phyloP scores from a whole-genome alignment of 2,329 filamentous ascomycete species.

The Fusarium proliferatum region DNA sequence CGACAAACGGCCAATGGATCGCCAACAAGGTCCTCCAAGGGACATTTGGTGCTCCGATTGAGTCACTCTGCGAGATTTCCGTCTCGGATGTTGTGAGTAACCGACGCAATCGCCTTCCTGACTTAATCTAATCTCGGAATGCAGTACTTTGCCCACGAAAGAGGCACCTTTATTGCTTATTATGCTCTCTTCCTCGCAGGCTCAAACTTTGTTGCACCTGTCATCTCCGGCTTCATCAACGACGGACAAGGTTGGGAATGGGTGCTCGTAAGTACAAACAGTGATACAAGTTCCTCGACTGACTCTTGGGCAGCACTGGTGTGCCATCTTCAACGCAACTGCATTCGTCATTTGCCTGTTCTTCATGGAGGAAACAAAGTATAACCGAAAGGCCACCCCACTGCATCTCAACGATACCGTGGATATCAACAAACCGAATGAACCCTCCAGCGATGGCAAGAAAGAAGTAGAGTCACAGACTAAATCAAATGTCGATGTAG shows the following conservation, averaged over 20 bases:
- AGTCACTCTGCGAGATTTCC: background rate
- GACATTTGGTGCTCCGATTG: background rate
- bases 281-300: fast-evolving
- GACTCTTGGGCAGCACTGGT: background rate
- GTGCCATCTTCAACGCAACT: background rate
- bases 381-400: background rate
- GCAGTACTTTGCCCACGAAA: background rate
- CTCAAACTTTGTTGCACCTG: background rate
- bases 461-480: background rate
- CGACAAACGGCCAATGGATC: fast-evolving
- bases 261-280: background rate
- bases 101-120: background rate
- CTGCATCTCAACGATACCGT: background rate
- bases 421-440: background rate
- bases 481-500: background rate
- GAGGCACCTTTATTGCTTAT: background rate
- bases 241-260: background rate
- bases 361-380: background rate
- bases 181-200: background rate
- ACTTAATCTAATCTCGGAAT: background rate
- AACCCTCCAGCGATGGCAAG: background rate
- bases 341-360: background rate
- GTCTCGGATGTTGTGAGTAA: background rate
- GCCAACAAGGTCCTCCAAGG: background rate
- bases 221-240: background rate